Evolutionary conservation across 352 stramenopile species (phyloP).

Genomic region (Phytophthora foliorum): DNA sequence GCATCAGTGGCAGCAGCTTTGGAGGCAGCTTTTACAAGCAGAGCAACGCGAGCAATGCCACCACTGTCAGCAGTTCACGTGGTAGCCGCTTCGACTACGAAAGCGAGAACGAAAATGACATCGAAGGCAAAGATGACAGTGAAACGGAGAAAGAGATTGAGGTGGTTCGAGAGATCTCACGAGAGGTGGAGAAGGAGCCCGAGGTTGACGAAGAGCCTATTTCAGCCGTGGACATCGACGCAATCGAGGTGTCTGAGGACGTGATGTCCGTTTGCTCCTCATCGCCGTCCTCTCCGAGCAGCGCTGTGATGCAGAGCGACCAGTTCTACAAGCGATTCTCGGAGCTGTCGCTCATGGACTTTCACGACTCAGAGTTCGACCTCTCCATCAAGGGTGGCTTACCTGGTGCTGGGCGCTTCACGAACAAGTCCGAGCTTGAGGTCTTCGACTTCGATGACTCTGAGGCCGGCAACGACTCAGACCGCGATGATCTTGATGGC

Average conservation of each 20-base stretch:
- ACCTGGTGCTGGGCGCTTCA: constrained; percentile 26
- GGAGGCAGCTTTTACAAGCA: constrained; percentile 51
- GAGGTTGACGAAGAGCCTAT: constrained; percentile 24
- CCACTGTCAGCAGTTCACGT: constrained; percentile 42
- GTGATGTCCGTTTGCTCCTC: constrained; percentile 44
- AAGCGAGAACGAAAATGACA: constrained; percentile 40
- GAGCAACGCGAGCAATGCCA: constrained; percentile 45
- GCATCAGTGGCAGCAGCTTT: constrained; percentile 44
- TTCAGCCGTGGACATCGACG: constrained; percentile 25
- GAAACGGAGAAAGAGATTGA: constrained; percentile 35
- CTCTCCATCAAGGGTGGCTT: constrained; percentile 51
- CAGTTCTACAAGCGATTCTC: constrained; percentile 61
- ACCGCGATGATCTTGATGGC: constrained; percentile 35
- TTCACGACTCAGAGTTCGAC: constrained; percentile 76
- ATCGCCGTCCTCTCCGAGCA: constrained; percentile 56
- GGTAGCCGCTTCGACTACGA: constrained; percentile 44
- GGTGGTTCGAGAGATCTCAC: constrained; percentile 5
- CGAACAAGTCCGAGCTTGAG: constrained; percentile 33
- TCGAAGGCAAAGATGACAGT: constrained; percentile 35
- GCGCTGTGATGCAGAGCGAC: constrained; percentile 41
- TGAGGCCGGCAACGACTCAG: constrained; percentile 36
- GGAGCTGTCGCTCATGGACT: constrained; percentile 63
- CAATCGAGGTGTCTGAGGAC: constrained; percentile 29
- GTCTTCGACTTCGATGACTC: constrained; percentile 50
- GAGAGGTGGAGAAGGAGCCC: constrained; percentile 39